phyloP scores from a whole-genome alignment of 2,329 filamentous ascomycete species.

The Fusarium graminum region DNA sequence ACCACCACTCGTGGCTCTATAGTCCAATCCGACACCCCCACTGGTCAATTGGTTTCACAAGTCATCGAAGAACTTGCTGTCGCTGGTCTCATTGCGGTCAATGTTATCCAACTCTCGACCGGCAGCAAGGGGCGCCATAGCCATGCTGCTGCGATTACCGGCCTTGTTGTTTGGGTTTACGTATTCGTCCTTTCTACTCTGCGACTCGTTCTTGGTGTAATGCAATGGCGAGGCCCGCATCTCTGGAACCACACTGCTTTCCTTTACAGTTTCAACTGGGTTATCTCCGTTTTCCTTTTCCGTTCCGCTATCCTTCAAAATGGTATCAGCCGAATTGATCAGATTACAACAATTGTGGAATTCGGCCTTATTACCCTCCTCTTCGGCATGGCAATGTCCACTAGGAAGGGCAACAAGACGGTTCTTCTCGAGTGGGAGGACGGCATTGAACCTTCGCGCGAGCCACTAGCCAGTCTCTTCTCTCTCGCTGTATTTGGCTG shows the following conservation, averaged over 20 bases:
- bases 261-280: constrained; percentile 87
- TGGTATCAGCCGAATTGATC: constrained; percentile 67
- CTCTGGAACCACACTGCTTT: constrained; percentile 94
- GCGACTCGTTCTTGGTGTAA: constrained; percentile 76
- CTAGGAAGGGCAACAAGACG: constrained; percentile 91
- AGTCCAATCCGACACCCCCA: constrained; percentile 81
- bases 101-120: constrained; percentile 73
- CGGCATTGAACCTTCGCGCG: constrained; percentile 85
- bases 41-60: constrained; percentile 77
- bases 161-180: constrained; percentile 84
- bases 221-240: constrained; percentile 74
- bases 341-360: constrained; percentile 76
- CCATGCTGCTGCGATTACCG: constrained; percentile 71
- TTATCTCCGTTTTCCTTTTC: constrained; percentile 81
- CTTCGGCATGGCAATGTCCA: constrained; percentile 80
- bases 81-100: constrained; percentile 76
- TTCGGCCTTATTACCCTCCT: constrained; percentile 82
- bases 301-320: constrained; percentile 88
- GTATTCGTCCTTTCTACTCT: constrained; percentile 78
- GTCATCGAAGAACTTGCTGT: constrained; percentile 82
- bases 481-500: constrained; percentile 90
- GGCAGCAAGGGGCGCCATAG: constrained; percentile 70
- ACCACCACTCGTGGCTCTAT: constrained; percentile 73
- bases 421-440: constrained; percentile 91
- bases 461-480: constrained; percentile 88